phyloP scores from a whole-genome alignment of 768 basidiomycete genomes.

The Russula dissimulans region DNA sequence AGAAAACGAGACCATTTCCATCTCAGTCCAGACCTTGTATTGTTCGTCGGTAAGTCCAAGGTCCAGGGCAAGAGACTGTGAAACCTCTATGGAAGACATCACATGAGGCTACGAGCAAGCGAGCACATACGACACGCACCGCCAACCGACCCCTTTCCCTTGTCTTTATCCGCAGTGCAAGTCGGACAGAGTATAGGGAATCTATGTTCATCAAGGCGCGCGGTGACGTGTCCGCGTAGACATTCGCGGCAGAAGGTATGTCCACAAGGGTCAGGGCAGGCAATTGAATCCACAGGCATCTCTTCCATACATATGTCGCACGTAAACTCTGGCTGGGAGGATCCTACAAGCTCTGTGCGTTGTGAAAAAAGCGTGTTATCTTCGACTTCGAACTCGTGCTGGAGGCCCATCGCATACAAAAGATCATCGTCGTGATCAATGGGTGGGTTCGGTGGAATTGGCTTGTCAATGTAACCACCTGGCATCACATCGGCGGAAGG shows the following conservation, averaged over 20 bases:
- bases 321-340: slow-evolving; percentile 32
- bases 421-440: slow-evolving; percentile 20
- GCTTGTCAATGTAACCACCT: not conserved
- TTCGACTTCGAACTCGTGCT: slow-evolving; percentile 35
- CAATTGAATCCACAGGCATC: slow-evolving; percentile 33
- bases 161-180: slow-evolving; percentile 32
- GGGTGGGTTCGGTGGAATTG: not conserved
- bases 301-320: slow-evolving; percentile 53
- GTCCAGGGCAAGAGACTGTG: slow-evolving; percentile 32
- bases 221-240: slow-evolving; percentile 32
- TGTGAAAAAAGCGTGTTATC: slow-evolving; percentile 25
- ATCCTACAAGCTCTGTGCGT: slow-evolving; percentile 21
- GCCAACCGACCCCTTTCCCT: slow-evolving; percentile 22
- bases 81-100: slow-evolving; percentile 27
- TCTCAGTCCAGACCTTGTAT: slow-evolving; percentile 34
- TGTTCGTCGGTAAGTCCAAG: slow-evolving; percentile 39
- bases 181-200: slow-evolving; percentile 57
- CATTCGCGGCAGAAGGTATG: slow-evolving; percentile 51
- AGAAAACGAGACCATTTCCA: slow-evolving; percentile 38
- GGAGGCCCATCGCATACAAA: slow-evolving; percentile 26
- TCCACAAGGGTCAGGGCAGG: slow-evolving; percentile 35
- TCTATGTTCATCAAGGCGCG: slow-evolving; percentile 41
- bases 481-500: not conserved
- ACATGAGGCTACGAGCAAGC: not conserved
- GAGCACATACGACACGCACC: slow-evolving; percentile 24